phyloP scores from a whole-genome alignment of 2,329 filamentous ascomycete species.

The Fusarium begoniae region DNA sequence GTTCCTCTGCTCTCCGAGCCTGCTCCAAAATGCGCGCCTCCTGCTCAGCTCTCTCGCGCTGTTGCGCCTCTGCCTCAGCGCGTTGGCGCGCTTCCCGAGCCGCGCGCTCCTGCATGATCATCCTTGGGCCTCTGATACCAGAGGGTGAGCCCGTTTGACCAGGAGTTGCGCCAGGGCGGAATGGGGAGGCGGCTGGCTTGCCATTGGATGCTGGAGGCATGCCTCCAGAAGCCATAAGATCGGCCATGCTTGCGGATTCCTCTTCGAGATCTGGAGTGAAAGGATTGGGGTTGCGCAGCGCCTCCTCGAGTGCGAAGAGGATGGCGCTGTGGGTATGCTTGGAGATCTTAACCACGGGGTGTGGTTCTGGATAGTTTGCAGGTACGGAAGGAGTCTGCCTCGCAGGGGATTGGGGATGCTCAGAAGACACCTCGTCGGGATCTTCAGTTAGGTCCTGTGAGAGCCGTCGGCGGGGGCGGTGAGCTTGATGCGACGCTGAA shows the following conservation, averaged over 20 bases:
- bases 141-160: slow-evolving; percentile 64
- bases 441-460: slow-evolving; percentile 62
- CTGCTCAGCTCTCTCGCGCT: slow-evolving; percentile 66
- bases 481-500: slow-evolving; percentile 50
- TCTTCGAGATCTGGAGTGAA: slow-evolving; percentile 88
- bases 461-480: slow-evolving; percentile 47
- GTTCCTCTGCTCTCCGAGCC: slow-evolving; percentile 63
- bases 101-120: slow-evolving; percentile 89
- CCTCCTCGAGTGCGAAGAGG: slow-evolving; percentile 91
- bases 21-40: slow-evolving; percentile 65
- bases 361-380: slow-evolving; percentile 50
- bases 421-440: slow-evolving; percentile 52
- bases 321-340: slow-evolving; percentile 88
- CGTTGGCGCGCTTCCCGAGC: slow-evolving; percentile 78
- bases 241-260: slow-evolving; percentile 92
- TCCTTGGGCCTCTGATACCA: slow-evolving; percentile 83
- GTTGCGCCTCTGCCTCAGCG: slow-evolving; percentile 71
- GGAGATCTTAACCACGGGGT: slow-evolving; percentile 73
- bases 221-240: slow-evolving; percentile 70
- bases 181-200: slow-evolving; percentile 57
- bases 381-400: slow-evolving; percentile 43
- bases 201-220: slow-evolving; percentile 64
- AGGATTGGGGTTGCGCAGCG: slow-evolving; percentile 79
- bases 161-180: slow-evolving; percentile 58
- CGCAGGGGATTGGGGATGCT: slow-evolving; percentile 41